These are phyloP conservation scores for Iris pallida DNA, from an alignment of 116 monocot species.

Conservation along the genomic window DNA sequence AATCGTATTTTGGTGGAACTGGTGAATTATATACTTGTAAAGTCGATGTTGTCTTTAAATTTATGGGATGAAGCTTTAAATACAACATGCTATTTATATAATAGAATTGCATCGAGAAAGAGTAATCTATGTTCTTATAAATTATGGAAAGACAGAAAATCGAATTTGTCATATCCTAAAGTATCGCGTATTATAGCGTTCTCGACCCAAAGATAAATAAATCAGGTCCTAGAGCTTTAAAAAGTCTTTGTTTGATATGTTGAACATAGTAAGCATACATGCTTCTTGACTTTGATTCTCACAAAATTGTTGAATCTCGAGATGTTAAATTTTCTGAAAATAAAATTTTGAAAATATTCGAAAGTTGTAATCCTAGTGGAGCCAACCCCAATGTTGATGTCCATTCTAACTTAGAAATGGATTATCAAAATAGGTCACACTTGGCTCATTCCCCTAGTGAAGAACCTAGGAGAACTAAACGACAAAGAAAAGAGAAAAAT, in stretches of 20 bases:
- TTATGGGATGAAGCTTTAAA: too few relatives aligned
- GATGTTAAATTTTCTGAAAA: not conserved
- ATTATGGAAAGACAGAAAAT: not conserved
- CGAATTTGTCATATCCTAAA: constrained; percentile 3
- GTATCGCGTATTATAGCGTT: not conserved
- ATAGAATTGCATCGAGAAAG: not conserved
- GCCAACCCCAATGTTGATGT: not conserved
- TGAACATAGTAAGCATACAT: not conserved
- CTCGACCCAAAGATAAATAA: not conserved
- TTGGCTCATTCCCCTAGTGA: too few relatives aligned
- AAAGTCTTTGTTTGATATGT: not conserved
- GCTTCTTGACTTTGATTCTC: not conserved
- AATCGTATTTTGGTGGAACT: too few relatives aligned
- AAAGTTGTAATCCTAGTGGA: not conserved
- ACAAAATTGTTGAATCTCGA: not conserved
- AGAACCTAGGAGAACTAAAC: too few relatives aligned
- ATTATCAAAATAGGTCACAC: not conserved
- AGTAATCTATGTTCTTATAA: not conserved
- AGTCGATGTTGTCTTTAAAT: too few relatives aligned
- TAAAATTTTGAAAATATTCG: not conserved
- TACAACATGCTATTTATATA: too few relatives aligned
- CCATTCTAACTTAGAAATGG: not conserved
- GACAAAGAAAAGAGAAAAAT: too few relatives aligned
- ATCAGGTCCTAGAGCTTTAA: not conserved
- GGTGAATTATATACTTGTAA: too few relatives aligned